phyloP scores from a whole-genome alignment of 2,329 filamentous ascomycete genomes.

The Sarocladiaceae sp. region DNA sequence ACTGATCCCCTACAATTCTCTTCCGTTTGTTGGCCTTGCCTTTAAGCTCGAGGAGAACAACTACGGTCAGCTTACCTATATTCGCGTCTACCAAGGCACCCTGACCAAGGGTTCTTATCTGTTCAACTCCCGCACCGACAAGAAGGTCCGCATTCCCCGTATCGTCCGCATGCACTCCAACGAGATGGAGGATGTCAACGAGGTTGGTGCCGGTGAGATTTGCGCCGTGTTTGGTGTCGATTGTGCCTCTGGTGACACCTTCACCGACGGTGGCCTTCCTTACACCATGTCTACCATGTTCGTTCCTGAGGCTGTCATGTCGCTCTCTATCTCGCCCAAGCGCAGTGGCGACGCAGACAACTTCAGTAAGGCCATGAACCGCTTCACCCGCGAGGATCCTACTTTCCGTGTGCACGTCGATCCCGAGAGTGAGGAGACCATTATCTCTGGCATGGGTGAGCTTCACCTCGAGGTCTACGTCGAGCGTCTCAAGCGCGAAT shows the following conservation, averaged over 20 bases:
- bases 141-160: conserved; percentile 93
- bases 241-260: conserved; percentile 95
- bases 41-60: conserved; percentile 99
- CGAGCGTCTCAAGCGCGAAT: conserved; percentile 93
- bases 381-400: conserved; percentile 96
- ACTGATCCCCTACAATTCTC: conserved; percentile 85
- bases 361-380: conserved; percentile 98
- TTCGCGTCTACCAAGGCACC: conserved; percentile 94
- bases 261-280: conserved; percentile 87
- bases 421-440: conserved; percentile 87
- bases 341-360: conserved; percentile 85
- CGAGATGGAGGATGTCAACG: conserved; percentile 94
- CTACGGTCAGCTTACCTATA: conserved; percentile 96
- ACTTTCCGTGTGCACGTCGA: conserved; percentile 96
- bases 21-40: conserved; percentile 91
- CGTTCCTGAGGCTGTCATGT: conserved; percentile 96
- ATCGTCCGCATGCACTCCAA: conserved; percentile 99
- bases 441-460: conserved; percentile 98
- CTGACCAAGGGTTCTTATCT: conserved; percentile 85
- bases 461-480: conserved; percentile 96
- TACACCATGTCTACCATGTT: conserved; percentile 99
- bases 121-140: conserved; percentile 89
- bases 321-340: conserved; percentile 92
- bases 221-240: conserved; percentile 98
- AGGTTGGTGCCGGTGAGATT: conserved; percentile 94